phyloP scores from a whole-genome alignment of 1,284 basidiomycete genomes.

The Pseudozyma pruni region DNA sequence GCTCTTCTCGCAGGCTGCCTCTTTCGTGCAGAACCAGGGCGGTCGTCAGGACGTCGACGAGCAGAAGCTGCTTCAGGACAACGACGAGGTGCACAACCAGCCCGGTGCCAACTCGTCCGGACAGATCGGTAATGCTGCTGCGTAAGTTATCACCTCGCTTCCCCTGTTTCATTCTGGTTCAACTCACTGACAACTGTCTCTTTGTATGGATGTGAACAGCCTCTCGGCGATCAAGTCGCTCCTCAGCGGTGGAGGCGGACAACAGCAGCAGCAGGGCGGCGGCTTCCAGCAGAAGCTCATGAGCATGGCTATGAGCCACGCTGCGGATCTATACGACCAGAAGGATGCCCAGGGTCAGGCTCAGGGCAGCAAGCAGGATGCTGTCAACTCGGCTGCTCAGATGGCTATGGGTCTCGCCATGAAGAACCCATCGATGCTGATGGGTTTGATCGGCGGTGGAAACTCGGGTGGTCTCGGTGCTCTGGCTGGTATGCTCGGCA shows the following conservation, averaged over 20 bases:
- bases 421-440: slow-evolving; percentile 57
- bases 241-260: slow-evolving; percentile 37
- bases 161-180: no score
- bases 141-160: slow-evolving; percentile 24
- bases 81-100: slow-evolving; percentile 55
- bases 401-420: slow-evolving; percentile 64
- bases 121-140: slow-evolving; percentile 62
- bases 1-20: slow-evolving; percentile 50
- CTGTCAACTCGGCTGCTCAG: slow-evolving; percentile 65
- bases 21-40: slow-evolving; percentile 50
- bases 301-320: slow-evolving; percentile 46
- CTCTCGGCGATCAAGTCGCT: slow-evolving; percentile 53
- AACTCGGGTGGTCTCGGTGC: slow-evolving; percentile 50
- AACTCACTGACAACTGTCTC: no score
- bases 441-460: slow-evolving; percentile 52
- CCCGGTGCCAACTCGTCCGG: slow-evolving; percentile 39
- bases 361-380: slow-evolving; percentile 65
- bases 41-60: slow-evolving; percentile 54
- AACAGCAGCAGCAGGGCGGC: slow-evolving; percentile 30
- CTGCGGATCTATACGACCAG: slow-evolving; percentile 53
- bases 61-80: slow-evolving; percentile 53
- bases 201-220: slow-evolving; percentile 11
- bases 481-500: slow-evolving; percentile 42
- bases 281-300: slow-evolving; percentile 49
- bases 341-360: slow-evolving; percentile 62